phyloP scores from a whole-genome alignment of 129 eudicot species.

The Pittosporum tobira region DNA sequence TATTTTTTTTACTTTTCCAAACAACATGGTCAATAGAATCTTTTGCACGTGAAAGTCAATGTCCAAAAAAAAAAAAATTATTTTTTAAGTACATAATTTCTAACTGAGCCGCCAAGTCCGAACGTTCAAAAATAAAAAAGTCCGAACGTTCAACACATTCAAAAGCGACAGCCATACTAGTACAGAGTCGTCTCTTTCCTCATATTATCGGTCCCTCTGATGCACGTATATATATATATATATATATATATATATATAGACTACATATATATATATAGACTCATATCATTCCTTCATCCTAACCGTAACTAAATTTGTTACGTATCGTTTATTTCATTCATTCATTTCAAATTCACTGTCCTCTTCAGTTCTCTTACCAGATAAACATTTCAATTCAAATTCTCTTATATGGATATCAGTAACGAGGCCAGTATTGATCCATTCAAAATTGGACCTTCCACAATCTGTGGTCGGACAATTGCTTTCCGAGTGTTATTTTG shows the following conservation, averaged over 20 bases:
- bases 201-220: background rate
- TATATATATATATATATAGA: background rate
- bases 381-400: too few relatives aligned
- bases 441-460: slow-evolving; percentile 78
- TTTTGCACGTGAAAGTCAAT: too few relatives aligned
- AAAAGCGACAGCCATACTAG: slow-evolving; percentile 1
- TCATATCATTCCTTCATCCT: background rate
- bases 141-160: too few relatives aligned
- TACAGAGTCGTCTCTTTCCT: background rate
- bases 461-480: slow-evolving; percentile 59
- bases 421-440: slow-evolving; percentile 75
- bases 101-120: too few relatives aligned
- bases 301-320: slow-evolving; percentile 1
- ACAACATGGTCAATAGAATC: too few relatives aligned
- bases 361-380: background rate
- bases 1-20: too few relatives aligned
- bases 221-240: background rate
- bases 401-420: slow-evolving; percentile 63
- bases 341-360: too few relatives aligned
- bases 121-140: too few relatives aligned
- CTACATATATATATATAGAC: background rate
- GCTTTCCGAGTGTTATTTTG: slow-evolving; percentile 78
- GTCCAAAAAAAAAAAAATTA: too few relatives aligned
- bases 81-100: too few relatives aligned
- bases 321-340: background rate